phyloP scores from a whole-genome alignment of 108 stramenopile genomes.

The Discostella pseudostelligera region DNA sequence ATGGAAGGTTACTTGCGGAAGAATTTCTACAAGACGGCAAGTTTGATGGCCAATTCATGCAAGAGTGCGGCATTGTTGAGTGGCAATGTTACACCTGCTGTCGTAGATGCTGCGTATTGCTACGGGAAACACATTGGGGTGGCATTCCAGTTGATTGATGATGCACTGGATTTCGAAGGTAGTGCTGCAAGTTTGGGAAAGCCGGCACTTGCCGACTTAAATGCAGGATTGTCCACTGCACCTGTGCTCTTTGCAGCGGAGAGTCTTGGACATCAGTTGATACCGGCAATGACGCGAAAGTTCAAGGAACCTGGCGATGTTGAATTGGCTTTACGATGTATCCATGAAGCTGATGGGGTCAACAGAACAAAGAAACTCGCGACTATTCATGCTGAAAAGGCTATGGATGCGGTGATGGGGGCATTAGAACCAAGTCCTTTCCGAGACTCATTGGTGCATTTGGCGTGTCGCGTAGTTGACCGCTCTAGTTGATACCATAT shows the following conservation, averaged over 20 bases:
- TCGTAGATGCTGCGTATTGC: slow-evolving; percentile 72
- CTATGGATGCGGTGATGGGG: slow-evolving; percentile 75
- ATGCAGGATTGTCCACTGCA: slow-evolving; percentile 93
- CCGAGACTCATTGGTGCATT: slow-evolving; percentile 75
- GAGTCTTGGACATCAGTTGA: slow-evolving; percentile 63
- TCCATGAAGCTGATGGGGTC: slow-evolving; percentile 65
- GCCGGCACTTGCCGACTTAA: slow-evolving; percentile 91
- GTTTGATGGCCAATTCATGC: slow-evolving; percentile 97
- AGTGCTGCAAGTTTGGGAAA: slow-evolving; percentile 84
- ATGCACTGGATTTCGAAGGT: slow-evolving; percentile 97
- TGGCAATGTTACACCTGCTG: slow-evolving; percentile 57
- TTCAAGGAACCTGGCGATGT: slow-evolving; percentile 89
- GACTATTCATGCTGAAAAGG: slow-evolving; percentile 89
- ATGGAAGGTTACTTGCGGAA: slow-evolving; percentile 90
- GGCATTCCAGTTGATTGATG: slow-evolving; percentile 98
- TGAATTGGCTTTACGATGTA: slow-evolving; percentile 65
- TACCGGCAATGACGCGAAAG: slow-evolving; percentile 83
- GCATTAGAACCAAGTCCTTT: slow-evolving; percentile 52
- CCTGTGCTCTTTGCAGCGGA: slow-evolving; percentile 95
- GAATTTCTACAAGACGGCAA: slow-evolving; percentile 97
- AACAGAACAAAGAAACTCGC: slow-evolving; percentile 89
- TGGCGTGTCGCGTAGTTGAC: slow-evolving; percentile 77
- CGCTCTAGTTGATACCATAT: slow-evolving; percentile 41
- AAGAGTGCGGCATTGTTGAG: slow-evolving; percentile 90
- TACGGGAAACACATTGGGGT: slow-evolving; percentile 98